These are phyloP conservation scores for Irpex sp. DNA, from an alignment of 1,284 basidiomycete species.

Conservation along the genomic window DNA sequence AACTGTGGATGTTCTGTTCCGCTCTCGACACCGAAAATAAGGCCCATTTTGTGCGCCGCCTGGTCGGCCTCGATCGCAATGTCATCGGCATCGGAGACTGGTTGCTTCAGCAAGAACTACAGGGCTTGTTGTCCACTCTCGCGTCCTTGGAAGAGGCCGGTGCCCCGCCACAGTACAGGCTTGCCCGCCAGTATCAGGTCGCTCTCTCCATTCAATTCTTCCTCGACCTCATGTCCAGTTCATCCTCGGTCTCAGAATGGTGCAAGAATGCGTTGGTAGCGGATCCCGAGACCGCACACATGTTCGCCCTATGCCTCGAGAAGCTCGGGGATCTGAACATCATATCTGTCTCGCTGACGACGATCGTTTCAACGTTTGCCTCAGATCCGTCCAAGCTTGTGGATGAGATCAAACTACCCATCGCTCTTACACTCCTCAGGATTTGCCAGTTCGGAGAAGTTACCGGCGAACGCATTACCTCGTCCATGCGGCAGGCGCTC, in stretches of 20 bases:
- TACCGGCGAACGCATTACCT: slow-evolving; percentile 17
- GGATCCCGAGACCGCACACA: slow-evolving; percentile 16
- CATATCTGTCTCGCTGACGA: slow-evolving; percentile 19
- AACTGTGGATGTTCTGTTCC: slow-evolving; percentile 50
- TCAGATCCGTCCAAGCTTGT: slow-evolving; percentile 28
- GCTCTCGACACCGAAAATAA: slow-evolving; percentile 51
- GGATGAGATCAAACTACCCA: slow-evolving; percentile 35
- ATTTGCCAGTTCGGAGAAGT: slow-evolving; percentile 18
- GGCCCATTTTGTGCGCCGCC: slow-evolving; percentile 46
- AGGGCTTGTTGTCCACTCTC: slow-evolving; percentile 34
- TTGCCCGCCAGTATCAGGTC: slow-evolving; percentile 33
- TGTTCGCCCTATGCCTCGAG: slow-evolving; percentile 16
- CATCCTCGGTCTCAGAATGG: slow-evolving; percentile 32
- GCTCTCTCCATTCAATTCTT: slow-evolving; percentile 37
- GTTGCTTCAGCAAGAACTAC: slow-evolving; percentile 58
- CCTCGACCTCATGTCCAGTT: slow-evolving; percentile 28
- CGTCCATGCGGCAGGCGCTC: slow-evolving; percentile 22
- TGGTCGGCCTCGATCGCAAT: slow-evolving; percentile 53
- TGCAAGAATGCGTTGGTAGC: slow-evolving; percentile 22
- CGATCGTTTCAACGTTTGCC: slow-evolving; percentile 22
- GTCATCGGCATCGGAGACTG: slow-evolving; percentile 62
- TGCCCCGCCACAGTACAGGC: slow-evolving; percentile 23
- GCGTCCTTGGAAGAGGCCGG: slow-evolving; percentile 28
- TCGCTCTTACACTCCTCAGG: slow-evolving; percentile 40
- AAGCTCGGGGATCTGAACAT: slow-evolving; percentile 20